A percentile compares a stretch with the other conserved stretches of the same genome.
Evolutionary conservation across 2,329 filamentous ascomycete genomes (phyloP).

Genomic region (Fusarium sp.): DNA sequence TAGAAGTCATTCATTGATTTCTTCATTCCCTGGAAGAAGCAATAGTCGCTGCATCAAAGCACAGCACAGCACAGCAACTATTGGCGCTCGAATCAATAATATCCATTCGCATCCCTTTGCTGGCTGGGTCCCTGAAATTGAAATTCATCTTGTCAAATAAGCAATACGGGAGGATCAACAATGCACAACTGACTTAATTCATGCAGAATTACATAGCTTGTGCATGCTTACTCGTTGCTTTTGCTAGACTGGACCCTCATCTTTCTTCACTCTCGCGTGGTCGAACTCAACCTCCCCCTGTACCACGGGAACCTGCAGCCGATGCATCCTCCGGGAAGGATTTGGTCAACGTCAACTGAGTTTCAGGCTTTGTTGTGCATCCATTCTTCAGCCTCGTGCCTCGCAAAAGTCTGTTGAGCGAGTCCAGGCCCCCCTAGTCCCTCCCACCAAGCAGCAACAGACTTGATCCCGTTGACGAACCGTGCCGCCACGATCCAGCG

Average conservation of each 20-base stretch:
- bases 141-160: conserved; percentile 1
- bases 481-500: conserved; percentile 25
- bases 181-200: conserved; percentile 16
- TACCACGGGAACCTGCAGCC: conserved; percentile 34
- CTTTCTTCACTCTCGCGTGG: conserved; percentile 12
- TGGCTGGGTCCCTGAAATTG: conserved; percentile 7
- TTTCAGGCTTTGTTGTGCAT: conserved; percentile 23
- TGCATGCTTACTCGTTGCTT: not conserved
- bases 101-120: not conserved
- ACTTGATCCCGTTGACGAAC: conserved; percentile 25
- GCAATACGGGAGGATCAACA: conserved; percentile 9
- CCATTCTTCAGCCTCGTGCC: conserved; percentile 26
- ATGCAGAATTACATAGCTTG: conserved; percentile 26
- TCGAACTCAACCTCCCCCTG: conserved; percentile 20
- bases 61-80: not conserved
- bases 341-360: conserved; percentile 9
- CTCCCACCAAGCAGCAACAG: conserved; percentile 23
- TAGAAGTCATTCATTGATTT: not conserved
- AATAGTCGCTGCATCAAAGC: conserved; percentile 8
- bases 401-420: conserved; percentile 23
- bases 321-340: conserved; percentile 4
- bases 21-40: not conserved
- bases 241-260: not conserved
- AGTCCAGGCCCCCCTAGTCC: conserved; percentile 28
- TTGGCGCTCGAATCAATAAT: not conserved